Evolutionary conservation across 495 filamentous ascomycete species (phyloP).

Genomic region (Penicillium coprophilum): DNA sequence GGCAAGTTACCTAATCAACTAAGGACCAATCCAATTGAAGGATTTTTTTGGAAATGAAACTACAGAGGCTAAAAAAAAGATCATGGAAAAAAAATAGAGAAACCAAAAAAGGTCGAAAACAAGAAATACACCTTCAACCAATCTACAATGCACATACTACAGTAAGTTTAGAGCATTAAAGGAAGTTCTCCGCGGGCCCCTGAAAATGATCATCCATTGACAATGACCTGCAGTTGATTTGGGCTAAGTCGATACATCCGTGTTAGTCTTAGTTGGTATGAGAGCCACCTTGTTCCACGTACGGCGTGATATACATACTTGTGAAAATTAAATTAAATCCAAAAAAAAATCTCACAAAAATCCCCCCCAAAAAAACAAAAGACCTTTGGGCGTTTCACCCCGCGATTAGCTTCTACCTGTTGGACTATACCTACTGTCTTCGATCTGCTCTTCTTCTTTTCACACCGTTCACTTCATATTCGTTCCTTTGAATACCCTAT

Average conservation of each 20-base stretch:
- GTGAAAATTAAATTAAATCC: slow-evolving; percentile 10
- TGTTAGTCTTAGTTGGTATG: slow-evolving; percentile 32
- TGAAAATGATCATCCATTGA: slow-evolving; percentile 28
- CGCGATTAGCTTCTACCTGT: slow-evolving; percentile 39
- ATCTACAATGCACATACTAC: not conserved
- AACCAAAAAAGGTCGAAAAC: not conserved
- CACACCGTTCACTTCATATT: slow-evolving; percentile 26
- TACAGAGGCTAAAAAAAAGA: slow-evolving; percentile 1
- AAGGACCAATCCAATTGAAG: not conserved
- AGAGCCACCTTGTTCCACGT: slow-evolving; percentile 35
- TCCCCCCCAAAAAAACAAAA: slow-evolving; percentile 15
- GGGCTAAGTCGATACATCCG: slow-evolving; percentile 32
- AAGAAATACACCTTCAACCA: not conserved
- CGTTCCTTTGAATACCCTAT: slow-evolving; percentile 31
- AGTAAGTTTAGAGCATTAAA: not conserved
- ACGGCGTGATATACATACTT: slow-evolving; percentile 21
- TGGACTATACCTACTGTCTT: slow-evolving; percentile 28
- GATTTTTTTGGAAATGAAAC: slow-evolving; percentile 3
- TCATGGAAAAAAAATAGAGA: not conserved
- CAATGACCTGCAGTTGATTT: slow-evolving; percentile 27
- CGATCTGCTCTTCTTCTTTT: slow-evolving; percentile 20
- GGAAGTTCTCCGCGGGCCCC: slow-evolving; percentile 15
- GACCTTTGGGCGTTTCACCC: slow-evolving; percentile 37
- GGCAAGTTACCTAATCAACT: slow-evolving; percentile 18
- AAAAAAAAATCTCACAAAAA: slow-evolving; percentile 18